Evolutionary conservation across 2,329 filamentous ascomycete genomes (phyloP).

Genomic region (Graphium sp.): DNA sequence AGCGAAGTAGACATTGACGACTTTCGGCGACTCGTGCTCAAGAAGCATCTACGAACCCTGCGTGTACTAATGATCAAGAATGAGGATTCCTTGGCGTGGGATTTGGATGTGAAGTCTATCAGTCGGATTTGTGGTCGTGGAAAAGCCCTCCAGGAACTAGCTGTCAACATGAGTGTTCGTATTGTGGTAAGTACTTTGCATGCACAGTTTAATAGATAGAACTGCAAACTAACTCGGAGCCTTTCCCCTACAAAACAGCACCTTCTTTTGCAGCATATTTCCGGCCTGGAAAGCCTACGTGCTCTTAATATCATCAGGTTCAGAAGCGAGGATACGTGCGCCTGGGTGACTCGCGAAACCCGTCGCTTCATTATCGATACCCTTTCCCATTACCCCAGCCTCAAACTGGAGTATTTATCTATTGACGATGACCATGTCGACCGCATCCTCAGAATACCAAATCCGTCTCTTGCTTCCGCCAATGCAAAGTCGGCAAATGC

Average conservation of each 20-base stretch:
- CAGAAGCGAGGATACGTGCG: conserved; percentile 36
- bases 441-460: conserved; percentile 12
- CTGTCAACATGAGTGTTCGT: conserved; percentile 33
- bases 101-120: conserved; percentile 35
- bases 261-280: conserved; percentile 35
- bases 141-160: conserved; percentile 33
- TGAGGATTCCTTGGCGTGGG: conserved; percentile 32
- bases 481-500: too few species aligned
- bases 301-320: conserved; percentile 39
- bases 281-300: conserved; percentile 26
- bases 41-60: conserved; percentile 37
- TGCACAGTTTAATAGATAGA: conserved; percentile 3
- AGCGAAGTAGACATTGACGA: conserved; percentile 34
- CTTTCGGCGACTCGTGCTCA: conserved; percentile 38
- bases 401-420: conserved; percentile 42
- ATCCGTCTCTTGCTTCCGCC: too few species aligned
- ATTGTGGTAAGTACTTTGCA: conserved; percentile 29
- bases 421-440: conserved; percentile 24
- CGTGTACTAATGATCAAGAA: conserved; percentile 45
- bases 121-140: conserved; percentile 34
- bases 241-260: conserved; percentile 22
- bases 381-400: conserved; percentile 32
- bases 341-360: conserved; percentile 38
- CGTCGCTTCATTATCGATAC: conserved; percentile 42
- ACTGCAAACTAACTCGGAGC: too few species aligned